These are phyloP conservation scores for Plasmodium gaboni DNA, from an alignment of 169 alveolate species.

Conservation along the genomic window DNA sequence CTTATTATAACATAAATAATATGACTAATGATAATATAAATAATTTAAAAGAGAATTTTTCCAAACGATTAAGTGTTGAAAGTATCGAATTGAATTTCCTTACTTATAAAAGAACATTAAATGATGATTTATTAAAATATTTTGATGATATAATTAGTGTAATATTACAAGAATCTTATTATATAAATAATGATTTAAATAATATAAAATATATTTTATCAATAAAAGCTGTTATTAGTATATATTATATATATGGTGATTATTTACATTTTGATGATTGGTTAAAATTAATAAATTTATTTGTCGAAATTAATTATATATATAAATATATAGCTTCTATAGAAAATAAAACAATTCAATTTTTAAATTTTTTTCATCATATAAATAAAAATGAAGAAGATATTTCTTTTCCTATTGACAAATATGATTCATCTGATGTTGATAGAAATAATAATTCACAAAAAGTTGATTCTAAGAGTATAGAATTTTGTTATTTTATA, in stretches of 20 bases:
- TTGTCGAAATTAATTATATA: slow-evolving; percentile 71
- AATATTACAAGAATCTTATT: slow-evolving; percentile 62
- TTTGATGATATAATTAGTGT: slow-evolving; percentile 49
- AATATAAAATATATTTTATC: slow-evolving; percentile 69
- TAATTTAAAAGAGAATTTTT: not conserved
- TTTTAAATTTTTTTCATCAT: slow-evolving; percentile 43
- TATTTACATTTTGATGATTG: slow-evolving; percentile 48
- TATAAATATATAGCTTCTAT: slow-evolving; percentile 67
- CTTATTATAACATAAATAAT: too few species aligned
- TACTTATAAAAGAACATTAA: slow-evolving; percentile 31
- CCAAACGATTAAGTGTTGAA: slow-evolving; percentile 39
- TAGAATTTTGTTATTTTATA: slow-evolving; percentile 71
- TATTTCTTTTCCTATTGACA: slow-evolving; percentile 21
- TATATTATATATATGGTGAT: slow-evolving; percentile 72
- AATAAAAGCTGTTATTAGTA: slow-evolving; percentile 60
- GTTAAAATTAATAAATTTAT: slow-evolving; percentile 54
- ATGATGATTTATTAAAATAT: slow-evolving; percentile 53
- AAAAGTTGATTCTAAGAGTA: slow-evolving; percentile 53
- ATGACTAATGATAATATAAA: too few species aligned
- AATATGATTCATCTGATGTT: slow-evolving; percentile 9
- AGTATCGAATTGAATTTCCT: slow-evolving; percentile 43
- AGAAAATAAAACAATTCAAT: slow-evolving; percentile 68
- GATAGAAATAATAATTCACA: slow-evolving; percentile 26
- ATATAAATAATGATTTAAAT: slow-evolving; percentile 62
- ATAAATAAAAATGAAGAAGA: slow-evolving; percentile 67